Evolutionary conservation across 768 basidiomycete genomes (phyloP).

Genomic region (Leccinum aurantiacum): DNA sequence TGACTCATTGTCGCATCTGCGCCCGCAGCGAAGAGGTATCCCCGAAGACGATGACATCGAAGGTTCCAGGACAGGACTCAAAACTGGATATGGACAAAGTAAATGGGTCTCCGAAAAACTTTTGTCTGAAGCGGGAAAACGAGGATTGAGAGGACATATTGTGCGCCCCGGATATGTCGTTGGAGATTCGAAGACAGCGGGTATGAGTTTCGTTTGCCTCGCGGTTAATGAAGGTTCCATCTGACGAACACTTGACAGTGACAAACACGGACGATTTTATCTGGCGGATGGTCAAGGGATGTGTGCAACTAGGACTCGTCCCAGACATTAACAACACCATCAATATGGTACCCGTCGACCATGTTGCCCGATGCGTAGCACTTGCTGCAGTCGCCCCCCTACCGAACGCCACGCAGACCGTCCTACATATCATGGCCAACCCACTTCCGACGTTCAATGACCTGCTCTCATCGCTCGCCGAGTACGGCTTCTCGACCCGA

Average conservation of each 20-base stretch:
- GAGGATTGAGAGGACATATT: conserved; percentile 84
- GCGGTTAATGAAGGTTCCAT: neutral
- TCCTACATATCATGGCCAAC: conserved; percentile 82
- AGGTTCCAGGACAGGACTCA: conserved; percentile 69
- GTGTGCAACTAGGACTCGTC: conserved; percentile 91
- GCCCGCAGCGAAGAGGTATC: conserved; percentile 58
- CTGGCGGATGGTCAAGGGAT: conserved; percentile 98
- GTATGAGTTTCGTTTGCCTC: conserved; percentile 41
- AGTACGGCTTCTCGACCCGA: conserved; percentile 78
- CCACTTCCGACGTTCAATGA: conserved; percentile 90
- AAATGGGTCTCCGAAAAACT: conserved; percentile 99
- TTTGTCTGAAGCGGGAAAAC: conserved; percentile 83
- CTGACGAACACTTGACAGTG: conserved; percentile 45
- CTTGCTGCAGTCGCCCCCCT: conserved; percentile 69
- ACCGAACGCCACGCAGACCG: conserved; percentile 47
- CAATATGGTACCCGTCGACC: conserved; percentile 98
- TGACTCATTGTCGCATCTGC: conserved; percentile 54
- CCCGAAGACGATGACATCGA: conserved; percentile 89
- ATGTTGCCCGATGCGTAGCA: conserved; percentile 82
- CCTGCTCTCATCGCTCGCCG: conserved; percentile 67
- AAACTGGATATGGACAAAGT: conserved; percentile 93
- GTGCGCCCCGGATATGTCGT: conserved; percentile 95
- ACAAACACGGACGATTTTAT: conserved; percentile 99
- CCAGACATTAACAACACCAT: conserved; percentile 98
- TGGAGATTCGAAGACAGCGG: conserved; percentile 85